phyloP scores from a whole-genome alignment of 2,329 filamentous ascomycete genomes.

The Sarocladium brachiariae region DNA sequence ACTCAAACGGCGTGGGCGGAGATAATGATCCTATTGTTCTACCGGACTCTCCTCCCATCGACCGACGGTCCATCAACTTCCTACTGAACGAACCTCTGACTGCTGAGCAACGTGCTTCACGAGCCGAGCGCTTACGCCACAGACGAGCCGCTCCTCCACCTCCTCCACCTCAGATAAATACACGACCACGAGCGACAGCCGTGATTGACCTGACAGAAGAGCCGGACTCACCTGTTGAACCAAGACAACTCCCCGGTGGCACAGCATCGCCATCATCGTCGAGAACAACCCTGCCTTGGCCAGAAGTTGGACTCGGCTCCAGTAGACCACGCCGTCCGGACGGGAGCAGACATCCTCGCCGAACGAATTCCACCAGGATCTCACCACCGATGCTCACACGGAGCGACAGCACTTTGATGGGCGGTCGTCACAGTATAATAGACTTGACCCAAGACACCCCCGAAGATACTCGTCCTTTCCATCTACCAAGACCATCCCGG shows the following conservation, averaged over 20 bases:
- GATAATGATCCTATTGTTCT: constrained; percentile 1
- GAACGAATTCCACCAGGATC: constrained; percentile 32
- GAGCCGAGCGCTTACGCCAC: background rate
- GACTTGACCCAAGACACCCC: constrained; percentile 45
- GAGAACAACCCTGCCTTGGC: background rate
- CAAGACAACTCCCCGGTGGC: too few relatives aligned
- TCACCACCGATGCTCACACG: constrained; percentile 36
- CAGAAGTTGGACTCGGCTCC: background rate
- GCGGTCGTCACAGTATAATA: constrained; percentile 28
- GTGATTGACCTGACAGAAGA: constrained; percentile 46
- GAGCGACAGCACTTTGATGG: constrained; percentile 32
- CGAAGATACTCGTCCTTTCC: constrained; percentile 16
- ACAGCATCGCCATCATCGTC: background rate
- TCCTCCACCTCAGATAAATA: background rate
- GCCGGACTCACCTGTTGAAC: constrained; percentile 37
- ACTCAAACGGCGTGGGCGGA: background rate
- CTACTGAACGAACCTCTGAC: background rate
- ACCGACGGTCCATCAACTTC: constrained; percentile 2
- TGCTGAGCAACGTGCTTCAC: background rate
- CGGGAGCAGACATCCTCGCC: constrained; percentile 29
- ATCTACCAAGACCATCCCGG: background rate
- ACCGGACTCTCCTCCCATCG: constrained; percentile 1
- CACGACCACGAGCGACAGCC: background rate
- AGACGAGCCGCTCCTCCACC: background rate
- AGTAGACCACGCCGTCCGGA: background rate